Evolutionary conservation across 2,329 filamentous ascomycete genomes (phyloP), one percentile per base, ranked within the genome.

Genomic region (Colletotrichum sp.): DNA sequence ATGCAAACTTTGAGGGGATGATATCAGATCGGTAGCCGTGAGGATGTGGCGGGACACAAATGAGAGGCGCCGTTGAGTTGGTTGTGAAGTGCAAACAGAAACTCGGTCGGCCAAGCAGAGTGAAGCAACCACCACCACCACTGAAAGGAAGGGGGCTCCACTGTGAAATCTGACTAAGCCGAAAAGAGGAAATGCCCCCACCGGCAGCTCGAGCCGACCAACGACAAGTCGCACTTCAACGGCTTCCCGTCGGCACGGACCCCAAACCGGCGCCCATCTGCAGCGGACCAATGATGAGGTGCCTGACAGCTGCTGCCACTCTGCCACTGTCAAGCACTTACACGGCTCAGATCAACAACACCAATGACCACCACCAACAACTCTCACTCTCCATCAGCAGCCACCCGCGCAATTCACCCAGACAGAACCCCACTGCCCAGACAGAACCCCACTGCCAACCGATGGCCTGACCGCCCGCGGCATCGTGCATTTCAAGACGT

Each of bases 1-100:
- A 64, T 64, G 34, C 62, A n/a, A 63, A 13, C n/a, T 16, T 16
- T 2, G 36, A 39, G 7, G 32, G n/a, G 34, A 44, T 52, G 63
- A 16, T 63, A 44, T 55, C 39, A n/a, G n/a, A 59, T 30, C 34
- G 4, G 1, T 1, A 32, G 2, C 39, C 52, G n/a, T 1, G 18
- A 30, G 32, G 15, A n/a, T 52, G 18, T 34, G 57, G 24, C 18
- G 34, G 44, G 30, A 70, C 13, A 63, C 13, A 21, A 18, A 28
- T 30, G 39, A 64, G 59, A 64, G 59, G 36, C n/a, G 32, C n/a
- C 10, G 24, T 21, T 26, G 44, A 69, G 30, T 52, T 52, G 44
- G 44, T 52, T 52, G 59, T 64, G 70, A 66, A 44, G 70, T 76
- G 64, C 74, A 76, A 76, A 74, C 74, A 76, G 62, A 60, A 75